Conservation (phyloP, 192 early-diverging fungal species). For the Coemansia sp. region DNA sequence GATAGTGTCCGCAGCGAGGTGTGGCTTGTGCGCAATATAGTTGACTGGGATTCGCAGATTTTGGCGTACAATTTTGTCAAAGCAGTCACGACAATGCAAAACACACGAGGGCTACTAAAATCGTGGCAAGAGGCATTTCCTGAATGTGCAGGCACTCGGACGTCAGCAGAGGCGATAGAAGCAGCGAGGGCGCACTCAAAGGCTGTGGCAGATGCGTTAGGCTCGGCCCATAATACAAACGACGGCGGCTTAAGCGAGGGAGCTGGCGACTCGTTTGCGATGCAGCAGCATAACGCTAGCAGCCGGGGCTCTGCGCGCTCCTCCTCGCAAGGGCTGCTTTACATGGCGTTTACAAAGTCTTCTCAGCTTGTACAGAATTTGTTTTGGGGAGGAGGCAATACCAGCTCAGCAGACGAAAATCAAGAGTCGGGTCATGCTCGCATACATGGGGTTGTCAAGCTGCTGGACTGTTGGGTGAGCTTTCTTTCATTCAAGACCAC, state of each 20-base stretch:
- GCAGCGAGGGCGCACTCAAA: neutral
- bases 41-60: slow-evolving; percentile 46
- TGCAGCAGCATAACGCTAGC: slow-evolving; percentile 6
- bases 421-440: slow-evolving; percentile 14
- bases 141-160: neutral
- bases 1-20: slow-evolving; percentile 42
- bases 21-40: slow-evolving; percentile 32
- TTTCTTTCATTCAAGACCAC: slow-evolving; percentile 46
- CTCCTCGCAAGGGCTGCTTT: slow-evolving; percentile 22
- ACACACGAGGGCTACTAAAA: slow-evolving; percentile 24
- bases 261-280: slow-evolving; percentile 13
- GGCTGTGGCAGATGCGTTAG: neutral
- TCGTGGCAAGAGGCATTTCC: slow-evolving; percentile 32
- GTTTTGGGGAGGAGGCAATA: slow-evolving; percentile 23
- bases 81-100: slow-evolving; percentile 39
- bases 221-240: neutral
- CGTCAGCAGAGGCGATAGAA: slow-evolving; percentile 1
- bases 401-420: slow-evolving; percentile 6
- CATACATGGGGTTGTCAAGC: slow-evolving; percentile 28
- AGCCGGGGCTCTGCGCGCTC: neutral
- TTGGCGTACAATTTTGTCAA: slow-evolving; percentile 37
- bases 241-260: slow-evolving; percentile 21
- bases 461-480: slow-evolving; percentile 34
- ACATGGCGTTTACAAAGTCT: slow-evolving; percentile 46
- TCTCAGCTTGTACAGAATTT: slow-evolving; percentile 46